Evolutionary conservation across 1,139 yeast genomes (phyloP).

Genomic region (Pneumocystis carinii): DNA sequence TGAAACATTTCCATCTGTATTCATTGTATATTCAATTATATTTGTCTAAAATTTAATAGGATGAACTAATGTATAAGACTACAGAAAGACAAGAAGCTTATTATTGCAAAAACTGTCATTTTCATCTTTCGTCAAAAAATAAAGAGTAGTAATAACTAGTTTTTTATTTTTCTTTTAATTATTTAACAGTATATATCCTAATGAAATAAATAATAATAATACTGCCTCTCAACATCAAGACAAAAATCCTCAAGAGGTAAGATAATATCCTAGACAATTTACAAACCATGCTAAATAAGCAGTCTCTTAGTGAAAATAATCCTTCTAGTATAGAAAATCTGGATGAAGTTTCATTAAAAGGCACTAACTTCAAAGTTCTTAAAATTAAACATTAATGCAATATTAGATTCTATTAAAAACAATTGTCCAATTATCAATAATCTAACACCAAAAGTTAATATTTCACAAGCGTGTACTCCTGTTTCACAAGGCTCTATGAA

Average conservation of each 20-base stretch:
- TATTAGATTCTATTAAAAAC: background rate
- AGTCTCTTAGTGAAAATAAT: background rate
- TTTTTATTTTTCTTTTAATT: background rate
- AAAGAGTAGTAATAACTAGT: background rate
- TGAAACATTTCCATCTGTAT: background rate
- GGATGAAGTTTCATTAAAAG: background rate
- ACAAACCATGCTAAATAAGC: background rate
- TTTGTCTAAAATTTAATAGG: background rate
- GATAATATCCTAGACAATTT: background rate
- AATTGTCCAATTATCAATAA: background rate
- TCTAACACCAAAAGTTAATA: background rate
- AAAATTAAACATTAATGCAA: background rate
- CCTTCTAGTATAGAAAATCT: background rate
- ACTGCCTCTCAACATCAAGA: background rate
- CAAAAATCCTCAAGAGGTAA: background rate
- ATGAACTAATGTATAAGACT: background rate
- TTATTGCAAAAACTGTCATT: background rate
- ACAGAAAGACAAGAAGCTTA: background rate
- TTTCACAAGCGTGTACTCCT: background rate
- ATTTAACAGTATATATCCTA: background rate
- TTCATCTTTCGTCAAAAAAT: background rate
- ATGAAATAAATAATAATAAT: background rate
- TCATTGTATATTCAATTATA: background rate
- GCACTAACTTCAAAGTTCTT: background rate
- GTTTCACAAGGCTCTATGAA: background rate